A percentile compares a stretch with the other conserved stretches of the same genome.
Conservation (phyloP, 192 early-diverging fungal genomes). For the Coemansia sp. region DNA sequence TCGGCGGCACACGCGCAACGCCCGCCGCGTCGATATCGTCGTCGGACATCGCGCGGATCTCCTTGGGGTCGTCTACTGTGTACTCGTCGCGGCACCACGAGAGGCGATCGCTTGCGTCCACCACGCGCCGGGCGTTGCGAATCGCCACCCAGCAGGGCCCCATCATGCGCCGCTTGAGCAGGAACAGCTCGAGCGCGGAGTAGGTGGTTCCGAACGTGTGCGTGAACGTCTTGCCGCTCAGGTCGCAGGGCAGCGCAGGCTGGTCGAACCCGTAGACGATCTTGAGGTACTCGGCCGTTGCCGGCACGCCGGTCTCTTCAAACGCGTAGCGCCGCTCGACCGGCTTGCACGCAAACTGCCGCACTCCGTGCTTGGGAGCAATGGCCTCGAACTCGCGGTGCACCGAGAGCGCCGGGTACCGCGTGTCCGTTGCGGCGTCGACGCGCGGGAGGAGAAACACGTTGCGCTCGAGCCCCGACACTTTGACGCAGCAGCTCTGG, state of each 20-base stretch:
- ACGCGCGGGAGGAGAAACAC: conserved; percentile 88
- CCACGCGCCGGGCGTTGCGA: conserved; percentile 44
- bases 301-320: conserved; percentile 77
- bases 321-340: conserved; percentile 90
- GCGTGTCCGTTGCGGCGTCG: conserved; percentile 48
- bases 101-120: conserved; percentile 48
- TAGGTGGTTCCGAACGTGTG: conserved; percentile 87
- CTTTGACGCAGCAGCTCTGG: conserved; percentile 79
- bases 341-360: conserved; percentile 58
- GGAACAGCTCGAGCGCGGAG: conserved; percentile 84
- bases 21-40: conserved; percentile 39
- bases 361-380: conserved; percentile 58
- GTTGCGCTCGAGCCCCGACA: conserved; percentile 80
- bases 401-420: conserved; percentile 57
- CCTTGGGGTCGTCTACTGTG: conserved; percentile 68
- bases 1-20: conserved; percentile 63
- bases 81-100: conserved; percentile 91
- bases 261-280: conserved; percentile 74
- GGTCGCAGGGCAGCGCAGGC: conserved; percentile 56
- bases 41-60: conserved; percentile 60
- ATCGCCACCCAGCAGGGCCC: conserved; percentile 94
- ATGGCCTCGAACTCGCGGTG: conserved; percentile 72
- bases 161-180: conserved; percentile 94
- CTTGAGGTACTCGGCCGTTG: conserved; percentile 81
- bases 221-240: conserved; percentile 70